Conservation (phyloP, 2,329 filamentous ascomycete species). For the Cordyceps javanica region DNA sequence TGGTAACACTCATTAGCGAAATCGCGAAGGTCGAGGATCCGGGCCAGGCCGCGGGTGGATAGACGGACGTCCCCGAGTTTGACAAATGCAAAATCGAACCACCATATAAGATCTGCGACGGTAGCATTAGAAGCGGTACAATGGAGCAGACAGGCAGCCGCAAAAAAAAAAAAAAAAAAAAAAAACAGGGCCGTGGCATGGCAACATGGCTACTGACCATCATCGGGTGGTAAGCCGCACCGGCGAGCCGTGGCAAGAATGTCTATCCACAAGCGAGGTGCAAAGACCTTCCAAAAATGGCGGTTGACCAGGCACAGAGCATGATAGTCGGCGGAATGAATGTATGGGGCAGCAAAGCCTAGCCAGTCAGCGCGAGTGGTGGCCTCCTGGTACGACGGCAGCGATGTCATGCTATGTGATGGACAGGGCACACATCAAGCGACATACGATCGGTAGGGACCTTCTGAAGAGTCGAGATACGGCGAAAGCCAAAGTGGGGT, state of each 20-base stretch:
- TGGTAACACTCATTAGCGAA: constrained; percentile 35
- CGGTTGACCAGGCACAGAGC: constrained; percentile 43
- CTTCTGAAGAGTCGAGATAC: not conserved
- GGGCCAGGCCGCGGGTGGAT: constrained; percentile 38
- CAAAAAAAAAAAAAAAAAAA: too few species aligned
- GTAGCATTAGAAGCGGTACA: not conserved
- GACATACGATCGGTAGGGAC: not conserved
- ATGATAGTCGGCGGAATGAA: constrained; percentile 35
- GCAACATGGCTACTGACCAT: constrained; percentile 34
- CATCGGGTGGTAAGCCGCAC: constrained; percentile 36
- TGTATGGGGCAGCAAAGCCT: constrained; percentile 38
- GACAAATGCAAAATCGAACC: constrained; percentile 38
- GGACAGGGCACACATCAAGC: not conserved
- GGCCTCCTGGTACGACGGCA: constrained; percentile 51
- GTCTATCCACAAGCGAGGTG: constrained; percentile 47
- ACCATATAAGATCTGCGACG: constrained; percentile 42
- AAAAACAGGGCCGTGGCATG: too few species aligned
- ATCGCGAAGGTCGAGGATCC: constrained; percentile 41
- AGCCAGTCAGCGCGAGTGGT: constrained; percentile 43
- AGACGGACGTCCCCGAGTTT: constrained; percentile 29
- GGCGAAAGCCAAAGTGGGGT: not conserved
- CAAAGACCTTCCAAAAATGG: constrained; percentile 43
- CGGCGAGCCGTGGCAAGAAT: constrained; percentile 34
- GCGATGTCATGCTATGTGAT: constrained; percentile 22
- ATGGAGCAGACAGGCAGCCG: not conserved